Evolutionary conservation across 1,284 basidiomycete species (phyloP), one percentile per base, ranked within the genome.

Genomic region (Bothia castanella): DNA sequence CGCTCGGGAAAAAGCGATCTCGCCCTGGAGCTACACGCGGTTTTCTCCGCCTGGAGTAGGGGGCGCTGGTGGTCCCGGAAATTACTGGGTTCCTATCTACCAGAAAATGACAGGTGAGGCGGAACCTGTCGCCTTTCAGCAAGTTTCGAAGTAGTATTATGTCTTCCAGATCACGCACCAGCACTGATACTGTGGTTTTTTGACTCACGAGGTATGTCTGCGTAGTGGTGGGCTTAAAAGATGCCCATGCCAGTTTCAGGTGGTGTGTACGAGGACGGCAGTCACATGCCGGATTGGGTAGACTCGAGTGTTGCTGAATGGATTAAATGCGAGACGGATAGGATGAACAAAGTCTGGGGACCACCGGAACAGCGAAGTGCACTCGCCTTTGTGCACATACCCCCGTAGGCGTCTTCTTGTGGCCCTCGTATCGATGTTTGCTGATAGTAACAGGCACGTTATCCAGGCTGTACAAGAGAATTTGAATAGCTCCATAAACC

Each of bases 361-460:
- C 72, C 76, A 3, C 64, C 75, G 0, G 70, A 73, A 14, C 61
- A 65, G 1, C 69, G 82, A 21, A 76, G 73, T 23, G 77, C 85
- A 3, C 57, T 87, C 5, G 84, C 78, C 0, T 87, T 87, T 57
- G 82, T 87, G 13, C 85, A 87, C 58, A 86, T 87, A 49, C 85
- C 85, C 40, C 79, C 77, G 79, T 80, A 55, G 27, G 74, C 61
- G 1, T 19, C 14, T 23, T 34, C 35, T 21, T 12, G 49, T 27
- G 14, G 34, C 17, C 16, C 6, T n/a, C 4, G 14, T 19, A n/a
- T 19, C 10, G 25, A 21, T 31, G 17, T 20, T 45, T 51, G 20
- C 32, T 36, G 23, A 49, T 47, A 37, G 38, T 20, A 55, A 44
- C 25, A 84, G 82, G 4, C 74, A 83, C 57, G 67, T 70, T 4